Evolutionary conservation across 257 asterid species (phyloP).

Genomic region (Salvia rosmarinus): DNA sequence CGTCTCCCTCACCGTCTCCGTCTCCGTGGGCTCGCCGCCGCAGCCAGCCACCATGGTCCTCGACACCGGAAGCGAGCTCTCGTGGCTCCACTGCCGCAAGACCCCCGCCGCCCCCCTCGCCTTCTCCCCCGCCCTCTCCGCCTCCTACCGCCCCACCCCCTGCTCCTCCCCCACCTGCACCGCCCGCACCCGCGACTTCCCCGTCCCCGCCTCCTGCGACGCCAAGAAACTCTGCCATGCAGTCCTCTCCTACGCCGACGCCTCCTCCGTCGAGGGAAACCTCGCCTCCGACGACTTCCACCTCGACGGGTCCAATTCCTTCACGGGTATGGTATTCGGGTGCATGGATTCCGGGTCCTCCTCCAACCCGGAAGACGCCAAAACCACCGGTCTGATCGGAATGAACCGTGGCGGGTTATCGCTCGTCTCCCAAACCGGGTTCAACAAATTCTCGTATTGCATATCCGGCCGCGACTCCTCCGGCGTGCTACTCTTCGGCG

Average conservation of each 20-base stretch:
- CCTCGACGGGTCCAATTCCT: constrained; percentile 33
- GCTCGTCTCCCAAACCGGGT: constrained; percentile 66
- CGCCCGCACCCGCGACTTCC: constrained; percentile 61
- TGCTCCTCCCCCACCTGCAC: constrained; percentile 72
- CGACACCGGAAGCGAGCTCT: constrained; percentile 89
- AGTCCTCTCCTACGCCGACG: constrained; percentile 74
- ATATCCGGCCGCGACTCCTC: constrained; percentile 66
- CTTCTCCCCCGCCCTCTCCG: constrained; percentile 55
- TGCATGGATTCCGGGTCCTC: constrained; percentile 72
- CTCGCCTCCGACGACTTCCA: constrained; percentile 57
- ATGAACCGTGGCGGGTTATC: constrained; percentile 83
- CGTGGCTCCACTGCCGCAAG: constrained; percentile 73
- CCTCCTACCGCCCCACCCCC: constrained; percentile 59
- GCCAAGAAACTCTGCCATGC: constrained; percentile 60
- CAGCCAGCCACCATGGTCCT: constrained; percentile 82
- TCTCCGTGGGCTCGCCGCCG: constrained; percentile 77
- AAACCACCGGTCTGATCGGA: constrained; percentile 64
- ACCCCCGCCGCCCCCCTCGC: constrained; percentile 43
- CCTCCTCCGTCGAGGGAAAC: constrained; percentile 78
- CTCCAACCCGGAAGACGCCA: constrained; percentile 64
- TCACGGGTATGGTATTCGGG: constrained; percentile 62
- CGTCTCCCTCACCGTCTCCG: constrained; percentile 63
- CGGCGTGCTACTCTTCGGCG: constrained; percentile 67
- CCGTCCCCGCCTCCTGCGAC: constrained; percentile 77
- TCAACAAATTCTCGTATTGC: constrained; percentile 67